Evolutionary conservation across 2,329 filamentous ascomycete genomes (phyloP).

Genomic region (Neofusicoccum sp.): DNA sequence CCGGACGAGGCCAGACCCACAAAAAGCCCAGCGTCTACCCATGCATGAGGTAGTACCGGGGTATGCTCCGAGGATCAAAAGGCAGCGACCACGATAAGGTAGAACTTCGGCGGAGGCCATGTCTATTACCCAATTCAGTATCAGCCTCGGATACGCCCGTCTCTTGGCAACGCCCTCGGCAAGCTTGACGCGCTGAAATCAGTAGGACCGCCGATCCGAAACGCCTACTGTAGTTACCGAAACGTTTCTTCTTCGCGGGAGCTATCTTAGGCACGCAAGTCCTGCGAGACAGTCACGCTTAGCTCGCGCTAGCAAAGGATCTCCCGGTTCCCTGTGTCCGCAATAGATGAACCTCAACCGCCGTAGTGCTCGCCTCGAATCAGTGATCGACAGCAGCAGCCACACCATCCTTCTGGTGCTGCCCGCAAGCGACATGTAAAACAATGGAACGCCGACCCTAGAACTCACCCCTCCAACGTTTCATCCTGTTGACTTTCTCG

Average conservation of each 20-base stretch:
- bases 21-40: background rate
- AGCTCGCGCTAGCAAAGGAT: background rate
- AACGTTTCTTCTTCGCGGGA: background rate
- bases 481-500: background rate
- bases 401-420: background rate
- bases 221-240: background rate
- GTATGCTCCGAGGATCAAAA: background rate
- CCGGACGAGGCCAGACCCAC: background rate
- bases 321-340: background rate
- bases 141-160: conserved; percentile 13
- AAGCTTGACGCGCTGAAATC: background rate
- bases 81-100: background rate
- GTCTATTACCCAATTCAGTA: background rate
- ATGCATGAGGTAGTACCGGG: background rate
- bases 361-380: background rate
- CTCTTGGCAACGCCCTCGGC: conserved; percentile 4
- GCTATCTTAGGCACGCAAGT: background rate
- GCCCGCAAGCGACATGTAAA: conserved; percentile 2
- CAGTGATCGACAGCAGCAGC: background rate
- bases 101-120: background rate
- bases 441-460: background rate
- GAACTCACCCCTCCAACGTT: background rate
- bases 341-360: conserved; percentile 5
- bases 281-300: background rate
- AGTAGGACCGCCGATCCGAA: background rate